Evolutionary conservation across 441 rosid species (phyloP), one percentile per base, ranked within the genome.

Genomic region (Croton setiger): DNA sequence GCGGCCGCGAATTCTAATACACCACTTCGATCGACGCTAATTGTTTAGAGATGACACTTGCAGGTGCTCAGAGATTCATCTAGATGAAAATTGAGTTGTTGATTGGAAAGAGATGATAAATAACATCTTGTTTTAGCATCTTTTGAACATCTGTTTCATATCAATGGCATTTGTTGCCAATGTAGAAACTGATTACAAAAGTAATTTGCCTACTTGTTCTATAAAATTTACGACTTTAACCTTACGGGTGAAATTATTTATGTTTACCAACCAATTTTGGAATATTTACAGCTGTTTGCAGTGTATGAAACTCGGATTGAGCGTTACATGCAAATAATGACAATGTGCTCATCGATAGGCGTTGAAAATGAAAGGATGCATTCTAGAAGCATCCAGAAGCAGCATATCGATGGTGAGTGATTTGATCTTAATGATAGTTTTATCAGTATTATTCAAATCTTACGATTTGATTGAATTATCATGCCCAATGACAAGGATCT

Each of bases 251-350:
- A 61, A 43, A 10, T 41, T 43, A 20, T 41, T 61, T 41, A 61
- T 61, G 65, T 2, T 61, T 41, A 20, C 65, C 43, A 35, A 43
- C 35, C 65, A 41, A 39, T 41, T 61, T 43, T 61, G 51, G 65
- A 61, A 61, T 43, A 43, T 20, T 61, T 61, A 8, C 18, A 61
- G n/a, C 35, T 43, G 51, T 61, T 12, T 41, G 51, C 51, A 18
- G 4, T 20, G 49, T 27, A 61, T 20, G 20, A 43, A 41, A 49
- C 65, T n/a, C 51, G 13, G 43, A 41, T 43, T 20, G 51, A 41
- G 65, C 65, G 65, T 61, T 61, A 61, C 65, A 61, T 61, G 65
- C 65, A 43, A 20, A 61, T 60, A 39, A 21, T 20, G 49, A 60
- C 64, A 60, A 60, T 11, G 49, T 7, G 21, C 1, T 49, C 47